phyloP scores from a whole-genome alignment of 805 yeast species.

The Ogataea parapolymorpha region DNA sequence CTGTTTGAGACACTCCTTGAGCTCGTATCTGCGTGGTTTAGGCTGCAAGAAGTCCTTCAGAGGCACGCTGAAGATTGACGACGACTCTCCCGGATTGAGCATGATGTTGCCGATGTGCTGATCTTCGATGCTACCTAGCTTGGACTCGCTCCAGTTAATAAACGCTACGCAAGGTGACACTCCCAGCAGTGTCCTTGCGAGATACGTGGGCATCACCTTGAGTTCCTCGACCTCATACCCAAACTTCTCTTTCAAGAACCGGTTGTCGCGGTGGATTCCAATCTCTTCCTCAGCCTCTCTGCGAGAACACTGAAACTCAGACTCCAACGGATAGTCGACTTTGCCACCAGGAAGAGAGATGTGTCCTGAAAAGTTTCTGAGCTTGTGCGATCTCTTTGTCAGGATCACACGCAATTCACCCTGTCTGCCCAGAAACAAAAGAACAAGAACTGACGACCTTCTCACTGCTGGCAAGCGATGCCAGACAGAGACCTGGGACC shows the following conservation, averaged over 20 bases:
- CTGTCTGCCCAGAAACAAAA: conserved; percentile 65
- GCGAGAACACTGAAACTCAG: conserved; percentile 70
- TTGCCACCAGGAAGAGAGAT: conserved; percentile 93
- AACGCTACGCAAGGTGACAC: conserved; percentile 80
- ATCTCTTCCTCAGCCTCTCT: conserved; percentile 88
- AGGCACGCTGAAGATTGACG: conserved; percentile 69
- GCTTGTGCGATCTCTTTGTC: conserved; percentile 69
- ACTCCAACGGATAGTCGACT: conserved; percentile 66
- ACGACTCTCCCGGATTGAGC: conserved; percentile 74
- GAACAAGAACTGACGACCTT: conserved; percentile 74
- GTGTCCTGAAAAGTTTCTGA: conserved; percentile 82
- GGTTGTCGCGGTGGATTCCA: conserved; percentile 57
- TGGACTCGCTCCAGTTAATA: conserved; percentile 40
- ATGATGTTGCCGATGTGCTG: conserved; percentile 35
- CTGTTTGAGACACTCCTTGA: conserved; percentile 34
- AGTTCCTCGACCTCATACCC: conserved; percentile 62
- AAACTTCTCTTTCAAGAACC: conserved; percentile 37
- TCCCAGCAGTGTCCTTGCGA: conserved; percentile 77
- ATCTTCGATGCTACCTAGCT: conserved; percentile 25
- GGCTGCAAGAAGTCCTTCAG: conserved; percentile 52
- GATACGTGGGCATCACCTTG: conserved; percentile 67
- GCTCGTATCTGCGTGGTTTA: conserved; percentile 24
- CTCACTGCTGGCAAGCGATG: conserved; percentile 58
- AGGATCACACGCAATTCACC: conserved; percentile 77
- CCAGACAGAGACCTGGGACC: conserved; percentile 49